Base-by-base conservation (phyloP, 2,329 filamentous ascomycete genomes). In the Setomelanomma holmii region DNA sequence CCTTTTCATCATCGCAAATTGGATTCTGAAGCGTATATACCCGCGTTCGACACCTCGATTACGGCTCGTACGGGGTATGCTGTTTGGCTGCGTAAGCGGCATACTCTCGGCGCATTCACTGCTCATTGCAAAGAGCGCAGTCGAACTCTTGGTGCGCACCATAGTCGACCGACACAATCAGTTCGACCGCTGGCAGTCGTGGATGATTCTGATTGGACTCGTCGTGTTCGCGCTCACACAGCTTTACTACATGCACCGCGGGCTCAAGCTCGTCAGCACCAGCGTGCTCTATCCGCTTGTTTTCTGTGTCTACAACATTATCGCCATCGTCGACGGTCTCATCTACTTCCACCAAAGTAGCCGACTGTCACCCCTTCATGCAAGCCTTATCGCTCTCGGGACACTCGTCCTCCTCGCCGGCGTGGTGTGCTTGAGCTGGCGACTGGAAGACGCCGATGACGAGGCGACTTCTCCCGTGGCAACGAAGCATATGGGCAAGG, bases 251-350 rank as follows among this genome's bases (percentile, higher is more conserved):
- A 85, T 99, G 55, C 95, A 99, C 72, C 86, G 91, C 38, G 95
- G 95, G 46, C 83, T 99, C 57, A 96, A 96, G 76, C 83, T 99
- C 45, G 92, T 96, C 74, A 97, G 93, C 48, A 98, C 95, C 19
- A 96, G 91, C 67, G 89, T 98, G 56, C 82, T 99, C 62, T 99
- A 99, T 75, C 95, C 95, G 4, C 88, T 98, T 64, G 93, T 98
- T 34, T 99, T 99, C 77, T 99, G 95, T 82, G 86, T 98, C 60
- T 99, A 98, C 82, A 99, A 99, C 81, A 96, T 99, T 68, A 93
- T 98, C 69, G 95, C 95, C 61, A 99, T 99, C 63, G 81, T 98
- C 63, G 95, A 99, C 76, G 95, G 95, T 24, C 82, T 99, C 63
- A 96, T 99, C 66, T 99, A 98, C 77, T 99, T 98, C 78, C 84